phyloP scores from a whole-genome alignment of 768 basidiomycete genomes.

The Neoboletus subvelutipes region DNA sequence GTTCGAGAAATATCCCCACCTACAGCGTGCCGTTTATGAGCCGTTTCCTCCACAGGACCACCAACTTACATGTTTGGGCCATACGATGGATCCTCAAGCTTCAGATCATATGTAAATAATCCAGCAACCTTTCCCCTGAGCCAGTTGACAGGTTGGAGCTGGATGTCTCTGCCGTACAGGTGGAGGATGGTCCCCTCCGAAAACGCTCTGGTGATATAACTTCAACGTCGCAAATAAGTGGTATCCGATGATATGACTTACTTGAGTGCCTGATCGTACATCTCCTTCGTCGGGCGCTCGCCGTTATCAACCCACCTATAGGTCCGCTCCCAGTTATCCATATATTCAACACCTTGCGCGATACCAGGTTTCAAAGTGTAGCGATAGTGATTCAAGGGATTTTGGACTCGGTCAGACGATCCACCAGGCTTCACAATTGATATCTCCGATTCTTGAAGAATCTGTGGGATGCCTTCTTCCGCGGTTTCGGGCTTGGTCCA shows the following conservation, averaged over 20 bases:
- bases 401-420: not conserved
- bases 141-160: slow-evolving; percentile 8
- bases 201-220: slow-evolving; percentile 4
- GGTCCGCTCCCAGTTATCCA: slow-evolving; percentile 11
- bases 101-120: slow-evolving; percentile 18
- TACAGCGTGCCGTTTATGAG: not conserved
- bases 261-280: slow-evolving; percentile 13
- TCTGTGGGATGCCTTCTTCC: not conserved
- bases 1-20: slow-evolving; percentile 22
- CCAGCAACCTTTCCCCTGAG: slow-evolving; percentile 16
- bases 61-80: slow-evolving; percentile 17
- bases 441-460: not conserved
- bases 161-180: not conserved
- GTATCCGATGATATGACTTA: not conserved
- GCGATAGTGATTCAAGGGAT: slow-evolving; percentile 18
- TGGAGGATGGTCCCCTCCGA: not conserved
- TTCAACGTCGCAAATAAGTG: not conserved
- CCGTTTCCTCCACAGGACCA: not conserved
- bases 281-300: slow-evolving; percentile 4
- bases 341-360: not conserved
- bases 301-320: slow-evolving; percentile 13
- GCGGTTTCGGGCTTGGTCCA: slow-evolving; percentile 11
- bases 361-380: slow-evolving; percentile 2
- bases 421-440: not conserved
- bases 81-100: slow-evolving; percentile 7